Base-by-base conservation (phyloP, 2,329 filamentous ascomycete genomes). In the Verticillium nubilum region DNA sequence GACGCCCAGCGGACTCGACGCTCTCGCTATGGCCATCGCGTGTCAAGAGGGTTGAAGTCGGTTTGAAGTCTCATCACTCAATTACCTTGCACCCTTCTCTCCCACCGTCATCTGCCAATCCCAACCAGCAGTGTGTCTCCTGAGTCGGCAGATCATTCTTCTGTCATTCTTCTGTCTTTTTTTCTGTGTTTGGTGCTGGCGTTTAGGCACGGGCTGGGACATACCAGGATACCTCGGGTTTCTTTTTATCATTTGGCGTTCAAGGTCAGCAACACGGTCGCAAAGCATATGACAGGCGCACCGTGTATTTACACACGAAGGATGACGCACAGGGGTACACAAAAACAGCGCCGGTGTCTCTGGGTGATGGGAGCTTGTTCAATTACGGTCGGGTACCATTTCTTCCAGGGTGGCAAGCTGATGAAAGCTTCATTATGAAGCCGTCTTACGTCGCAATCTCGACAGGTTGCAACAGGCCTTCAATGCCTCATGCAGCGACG, bases 1-100 rank as follows among this genome's bases (percentile, higher is more conserved):
- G 60, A 76, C 76, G n/a, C 74, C 75, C n/a, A 83, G 78, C 60
- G 82, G 81, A 23, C 76, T 85, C 5, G 82, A 85, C 62, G 78
- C 81, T 7, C 72, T 85, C 23, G 82, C 81, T 54, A 76, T 81
- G 73, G 82, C 80, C 25, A 76, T 83, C 15, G 81, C 80, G 26
- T 82, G 79, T 62, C 79, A 82, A 67, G 78, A 82, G 64, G 75
- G 75, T 52, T 37, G 33, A 37, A 17, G 5, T 7, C 29, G 66
- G 69, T 58, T 65, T 63, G 59, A 67, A 65, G 54, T 66, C 64
- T 33, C 65, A 60, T 29, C 62, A 64, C 57, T 67, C 62, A 23
- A 67, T 65, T 25, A 62, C 62, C 13, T 63, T 12, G 29, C 29
- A 31, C 29, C 13, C 19, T 47, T 47, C 37, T 23, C 3, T 47